Evolutionary conservation across 495 filamentous ascomycete species (phyloP), one percentile per base, ranked within the genome.

Genomic region (Geopyxis carbonaria): DNA sequence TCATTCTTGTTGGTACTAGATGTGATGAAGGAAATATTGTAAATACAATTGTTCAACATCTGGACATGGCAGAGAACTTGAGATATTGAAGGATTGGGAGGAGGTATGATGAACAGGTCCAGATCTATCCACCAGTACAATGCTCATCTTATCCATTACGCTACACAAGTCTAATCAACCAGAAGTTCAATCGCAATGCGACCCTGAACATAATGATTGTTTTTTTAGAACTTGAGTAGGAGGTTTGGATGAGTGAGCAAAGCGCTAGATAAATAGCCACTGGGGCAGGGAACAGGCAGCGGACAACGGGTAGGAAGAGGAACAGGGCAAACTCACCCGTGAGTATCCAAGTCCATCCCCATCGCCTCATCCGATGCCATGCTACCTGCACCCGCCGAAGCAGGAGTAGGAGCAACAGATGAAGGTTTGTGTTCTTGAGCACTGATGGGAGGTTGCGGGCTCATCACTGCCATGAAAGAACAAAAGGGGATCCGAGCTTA

Each of bases 261-360:
- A n/a, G n/a, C n/a, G n/a, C n/a, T n/a, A n/a, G n/a, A n/a, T n/a
- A n/a, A n/a, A n/a, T n/a, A n/a, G n/a, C n/a, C 25, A 28, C 25
- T 13, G 37, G 31, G 31, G 52, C 47, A 51, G 47, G 51, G 42
- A 43, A 56, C 47, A 50, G 48, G 47, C 44, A 46, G 51, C 44
- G 48, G 54, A 46, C 52, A 56, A 51, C 43, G 50, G 51, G 42
- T 25, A 45, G 34, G 42, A 45, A 55, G 46, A 55, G 52, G 52
- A 55, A 56, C 45, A 56, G 52, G 52, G 52, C 47, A 56, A 56
- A 56, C 52, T 56, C 52, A 56, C 52, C 52, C 52, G 47, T 49
- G 38, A 51, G 48, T 30, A 49, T 56, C 52, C 52, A 56, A 56
- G 52, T 56, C 52, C 52, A 56, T 56, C 47, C 47, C 52, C 52